Evolutionary conservation across 768 basidiomycete species (phyloP), one percentile per base, ranked within the genome.

Genomic region (Russula olivacea): DNA sequence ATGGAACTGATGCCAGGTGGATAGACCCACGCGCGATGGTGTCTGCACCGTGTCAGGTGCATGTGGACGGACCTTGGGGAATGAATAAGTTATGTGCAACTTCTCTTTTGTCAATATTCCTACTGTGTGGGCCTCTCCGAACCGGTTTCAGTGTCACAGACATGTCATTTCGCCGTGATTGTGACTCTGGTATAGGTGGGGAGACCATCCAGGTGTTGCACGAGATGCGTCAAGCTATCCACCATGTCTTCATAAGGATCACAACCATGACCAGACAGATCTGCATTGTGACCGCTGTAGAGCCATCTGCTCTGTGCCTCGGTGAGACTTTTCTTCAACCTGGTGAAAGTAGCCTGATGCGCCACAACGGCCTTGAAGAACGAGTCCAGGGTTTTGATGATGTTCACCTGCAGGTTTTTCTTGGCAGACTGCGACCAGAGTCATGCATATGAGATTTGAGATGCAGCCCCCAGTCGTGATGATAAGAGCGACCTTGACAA

Each of bases 141-240:
- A 12, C 47, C 10, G 60, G 45, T 19, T 62, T 58, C 40, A 65
- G 68, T 38, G 66, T 66, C 41, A 34, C 14, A 4, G 63, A 34
- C 21, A 36, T 15, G n/a, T 30, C 65, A 34, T 14, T 38, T 21
- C 25, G 28, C 25, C 34, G 19, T 11, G 15, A 50, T 40, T 23
- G 55, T 34, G 43, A 34, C 11, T 56, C 56, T 19, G 55, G 28
- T 19, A 7, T 45, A 5, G 52, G 23, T 34, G 7, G 38, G 23
- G 62, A 98, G 76, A 28, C 96, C 94, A 60, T 88, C 94, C 43
- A 99, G 75, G 76, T 98, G 95, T 71, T 99, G 96, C 1, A 92
- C 97, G 5, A 99, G 82, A 19, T 93, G 79, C 63, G 90, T 95
- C 69, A 99, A 78, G 69, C 87, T 88, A 63, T 86, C 86, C 12